Conservation (phyloP, 257 asterid species). For the Verbena officinalis region DNA sequence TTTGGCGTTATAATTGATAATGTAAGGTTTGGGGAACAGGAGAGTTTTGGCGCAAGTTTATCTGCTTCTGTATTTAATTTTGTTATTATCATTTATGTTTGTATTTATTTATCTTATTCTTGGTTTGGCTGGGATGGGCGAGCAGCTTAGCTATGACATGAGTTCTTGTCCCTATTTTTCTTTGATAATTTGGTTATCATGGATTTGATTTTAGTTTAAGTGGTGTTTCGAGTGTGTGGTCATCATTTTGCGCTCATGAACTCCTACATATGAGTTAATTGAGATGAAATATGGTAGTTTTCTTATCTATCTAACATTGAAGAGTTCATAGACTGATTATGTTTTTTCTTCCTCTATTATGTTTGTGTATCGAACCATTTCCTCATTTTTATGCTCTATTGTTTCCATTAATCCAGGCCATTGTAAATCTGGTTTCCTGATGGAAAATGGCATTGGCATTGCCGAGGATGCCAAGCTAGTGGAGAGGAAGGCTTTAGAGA, state of each 20-base stretch:
- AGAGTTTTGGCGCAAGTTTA: constrained; percentile 18
- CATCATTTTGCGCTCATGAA: constrained; percentile 12
- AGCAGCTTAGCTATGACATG: background rate
- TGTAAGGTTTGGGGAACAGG: background rate
- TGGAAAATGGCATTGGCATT: constrained; percentile 65
- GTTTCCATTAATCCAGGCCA: constrained; percentile 44
- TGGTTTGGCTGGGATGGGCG: background rate
- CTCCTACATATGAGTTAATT: constrained; percentile 5
- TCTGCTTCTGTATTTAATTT: background rate
- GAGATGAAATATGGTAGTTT: background rate
- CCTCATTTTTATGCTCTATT: constrained; percentile 4
- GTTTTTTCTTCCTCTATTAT: background rate
- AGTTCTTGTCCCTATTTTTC: background rate
- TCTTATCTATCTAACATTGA: background rate
- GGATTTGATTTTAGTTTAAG: background rate
- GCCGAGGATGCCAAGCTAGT: constrained; percentile 43
- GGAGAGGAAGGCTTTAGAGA: constrained; percentile 39
- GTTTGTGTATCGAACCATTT: constrained; percentile 1
- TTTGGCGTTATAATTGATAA: constrained; percentile 7
- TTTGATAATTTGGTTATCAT: background rate
- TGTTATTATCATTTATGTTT: too few relatives aligned
- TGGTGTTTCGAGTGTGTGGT: constrained; percentile 8
- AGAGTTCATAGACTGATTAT: background rate
- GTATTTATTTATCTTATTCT: background rate
- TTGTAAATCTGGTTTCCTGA: constrained; percentile 40